Percentiles rank a stretch among this genome's conserved stretches.
These are phyloP conservation scores for Suhomyces tanzawaensis DNA, from an alignment of 805 yeast species.

Conservation along the genomic window DNA sequence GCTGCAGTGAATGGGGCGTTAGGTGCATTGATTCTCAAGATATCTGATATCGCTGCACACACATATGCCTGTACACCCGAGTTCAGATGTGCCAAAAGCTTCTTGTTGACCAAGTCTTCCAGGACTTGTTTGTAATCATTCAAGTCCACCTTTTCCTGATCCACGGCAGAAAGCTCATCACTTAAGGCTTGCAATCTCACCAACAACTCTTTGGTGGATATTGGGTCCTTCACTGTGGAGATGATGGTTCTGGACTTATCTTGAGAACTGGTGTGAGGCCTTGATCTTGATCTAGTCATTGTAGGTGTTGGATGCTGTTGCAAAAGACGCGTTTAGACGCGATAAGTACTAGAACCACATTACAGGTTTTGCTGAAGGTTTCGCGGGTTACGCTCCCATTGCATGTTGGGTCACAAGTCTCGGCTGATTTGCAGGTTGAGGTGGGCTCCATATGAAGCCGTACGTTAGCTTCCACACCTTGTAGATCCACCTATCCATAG, in stretches of 20 bases:
- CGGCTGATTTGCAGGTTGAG: too few species aligned
- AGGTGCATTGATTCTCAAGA: slow-evolving; percentile 78
- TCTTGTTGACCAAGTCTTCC: slow-evolving; percentile 53
- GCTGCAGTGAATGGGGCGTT: slow-evolving; percentile 79
- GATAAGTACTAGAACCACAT: background rate
- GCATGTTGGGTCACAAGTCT: too few species aligned
- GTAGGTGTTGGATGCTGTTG: background rate
- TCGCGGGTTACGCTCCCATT: background rate
- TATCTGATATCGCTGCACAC: slow-evolving; percentile 74
- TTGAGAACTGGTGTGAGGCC: background rate
- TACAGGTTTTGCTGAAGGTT: background rate
- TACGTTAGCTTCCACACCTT: too few species aligned
- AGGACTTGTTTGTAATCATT: slow-evolving; percentile 41
- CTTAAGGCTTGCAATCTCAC: slow-evolving; percentile 55
- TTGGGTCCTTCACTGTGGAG: slow-evolving; percentile 54
- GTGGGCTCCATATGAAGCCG: too few species aligned
- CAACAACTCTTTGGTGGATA: slow-evolving; percentile 61
- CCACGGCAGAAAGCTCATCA: slow-evolving; percentile 59
- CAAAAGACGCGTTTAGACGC: background rate
- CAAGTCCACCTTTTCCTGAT: slow-evolving; percentile 57
- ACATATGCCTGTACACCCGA: slow-evolving; percentile 65
- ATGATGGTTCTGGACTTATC: slow-evolving; percentile 2
- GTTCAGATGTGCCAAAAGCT: slow-evolving; percentile 59
- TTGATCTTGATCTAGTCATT: background rate
- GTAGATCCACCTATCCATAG: too few species aligned